These are phyloP conservation scores for Malbranchea zuffiana DNA, from an alignment of 2,329 filamentous ascomycete species.

Conservation along the genomic window DNA sequence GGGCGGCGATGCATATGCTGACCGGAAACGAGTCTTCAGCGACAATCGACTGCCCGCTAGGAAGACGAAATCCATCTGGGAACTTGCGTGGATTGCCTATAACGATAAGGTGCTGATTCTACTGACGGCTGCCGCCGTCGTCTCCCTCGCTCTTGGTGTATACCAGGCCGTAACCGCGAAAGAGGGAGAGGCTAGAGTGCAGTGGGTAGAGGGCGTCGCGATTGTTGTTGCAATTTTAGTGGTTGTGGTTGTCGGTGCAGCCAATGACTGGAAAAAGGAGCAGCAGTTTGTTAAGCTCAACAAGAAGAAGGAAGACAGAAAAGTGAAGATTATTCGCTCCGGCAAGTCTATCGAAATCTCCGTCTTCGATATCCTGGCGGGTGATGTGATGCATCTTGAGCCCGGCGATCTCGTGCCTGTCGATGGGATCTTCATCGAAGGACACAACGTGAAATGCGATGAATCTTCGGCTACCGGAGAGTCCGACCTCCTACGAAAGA, in stretches of 20 bases:
- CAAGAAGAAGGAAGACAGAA: constrained; percentile 64
- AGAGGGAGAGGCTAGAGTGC: constrained; percentile 40
- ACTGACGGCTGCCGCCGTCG: constrained; percentile 57
- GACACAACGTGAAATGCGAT: constrained; percentile 57
- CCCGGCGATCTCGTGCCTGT: constrained; percentile 63
- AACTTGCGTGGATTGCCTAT: constrained; percentile 67
- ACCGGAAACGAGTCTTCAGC: constrained; percentile 60
- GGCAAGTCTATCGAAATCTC: constrained; percentile 59
- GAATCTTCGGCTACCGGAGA: constrained; percentile 69
- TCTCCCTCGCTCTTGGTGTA: constrained; percentile 63
- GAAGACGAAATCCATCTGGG: constrained; percentile 57
- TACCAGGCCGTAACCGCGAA: constrained; percentile 57
- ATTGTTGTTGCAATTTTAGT: constrained; percentile 56
- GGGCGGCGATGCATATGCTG: constrained; percentile 39
- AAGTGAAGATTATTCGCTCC: constrained; percentile 65
- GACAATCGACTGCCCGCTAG: constrained; percentile 58
- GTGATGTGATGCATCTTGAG: constrained; percentile 62
- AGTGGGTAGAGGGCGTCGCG: constrained; percentile 59
- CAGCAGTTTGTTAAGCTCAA: constrained; percentile 56
- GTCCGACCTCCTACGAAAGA: constrained; percentile 61
- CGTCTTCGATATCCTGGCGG: constrained; percentile 60
- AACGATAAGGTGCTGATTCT: constrained; percentile 71
- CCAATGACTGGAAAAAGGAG: constrained; percentile 60
- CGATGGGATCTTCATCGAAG: constrained; percentile 59
- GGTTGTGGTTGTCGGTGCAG: constrained; percentile 51